phyloP scores from a whole-genome alignment of 208 protist species.

The Leishmania lainsoni region DNA sequence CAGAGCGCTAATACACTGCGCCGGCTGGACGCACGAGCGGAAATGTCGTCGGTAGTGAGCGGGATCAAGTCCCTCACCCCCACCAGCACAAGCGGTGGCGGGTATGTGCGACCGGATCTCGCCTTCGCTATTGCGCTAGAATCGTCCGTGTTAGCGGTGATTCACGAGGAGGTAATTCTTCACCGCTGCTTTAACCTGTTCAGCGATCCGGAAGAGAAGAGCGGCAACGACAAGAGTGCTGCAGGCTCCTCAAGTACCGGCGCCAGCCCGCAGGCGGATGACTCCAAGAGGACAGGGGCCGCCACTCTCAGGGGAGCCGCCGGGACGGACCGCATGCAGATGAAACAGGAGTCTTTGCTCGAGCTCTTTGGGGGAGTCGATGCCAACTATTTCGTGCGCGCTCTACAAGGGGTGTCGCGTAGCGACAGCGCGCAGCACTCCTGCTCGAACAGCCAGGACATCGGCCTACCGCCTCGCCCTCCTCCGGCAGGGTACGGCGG shows the following conservation, averaged over 20 bases:
- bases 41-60: constrained; percentile 37
- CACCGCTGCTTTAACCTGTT: constrained; percentile 65
- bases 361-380: constrained; percentile 78
- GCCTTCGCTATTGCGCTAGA: constrained; percentile 81
- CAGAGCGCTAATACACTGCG: constrained; percentile 46
- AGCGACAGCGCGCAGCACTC: constrained; percentile 21
- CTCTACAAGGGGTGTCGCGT: constrained; percentile 27
- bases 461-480: constrained; percentile 30
- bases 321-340: constrained; percentile 20
- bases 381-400: constrained; percentile 17
- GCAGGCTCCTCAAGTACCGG: not conserved
- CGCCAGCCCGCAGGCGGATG: not conserved
- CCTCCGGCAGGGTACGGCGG: constrained; percentile 20
- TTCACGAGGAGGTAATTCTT: constrained; percentile 77
- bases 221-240: constrained; percentile 10
- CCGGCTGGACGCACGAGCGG: constrained; percentile 37
- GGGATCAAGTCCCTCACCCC: constrained; percentile 37
- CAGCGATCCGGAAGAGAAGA: constrained; percentile 1
- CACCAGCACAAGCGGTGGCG: constrained; percentile 33
- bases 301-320: not conserved
- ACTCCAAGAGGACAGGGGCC: not conserved
- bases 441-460: constrained; percentile 35
- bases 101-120: constrained; percentile 72
- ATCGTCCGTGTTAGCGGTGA: constrained; percentile 52
- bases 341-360: constrained; percentile 64